Evolutionary conservation across 768 basidiomycete species (phyloP).

Genomic region (Xanthoconium stramineum): DNA sequence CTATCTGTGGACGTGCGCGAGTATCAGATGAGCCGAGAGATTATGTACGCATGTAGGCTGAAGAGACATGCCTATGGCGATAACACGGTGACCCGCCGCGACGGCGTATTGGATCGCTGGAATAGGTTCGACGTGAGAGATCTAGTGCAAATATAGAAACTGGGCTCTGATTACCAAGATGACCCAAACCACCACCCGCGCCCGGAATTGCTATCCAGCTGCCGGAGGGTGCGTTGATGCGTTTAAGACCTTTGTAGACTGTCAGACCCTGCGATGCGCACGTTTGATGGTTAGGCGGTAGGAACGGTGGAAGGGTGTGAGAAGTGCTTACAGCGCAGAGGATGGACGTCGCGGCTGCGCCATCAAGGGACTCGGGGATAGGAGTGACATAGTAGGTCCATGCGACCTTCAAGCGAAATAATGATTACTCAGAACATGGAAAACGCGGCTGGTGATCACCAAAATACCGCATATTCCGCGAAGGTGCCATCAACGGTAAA

Average conservation of each 20-base stretch:
- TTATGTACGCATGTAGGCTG: background rate
- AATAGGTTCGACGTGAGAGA: background rate
- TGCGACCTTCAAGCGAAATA: slow-evolving; percentile 22
- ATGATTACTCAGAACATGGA: background rate
- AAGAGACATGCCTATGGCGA: slow-evolving; percentile 37
- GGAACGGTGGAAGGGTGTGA: background rate
- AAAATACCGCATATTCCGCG: slow-evolving; percentile 35
- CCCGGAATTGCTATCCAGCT: slow-evolving; percentile 42
- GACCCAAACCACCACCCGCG: slow-evolving; percentile 42
- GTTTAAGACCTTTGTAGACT: slow-evolving; percentile 46
- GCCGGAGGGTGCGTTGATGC: slow-evolving; percentile 31
- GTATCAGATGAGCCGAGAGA: background rate
- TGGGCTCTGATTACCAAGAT: slow-evolving; percentile 28
- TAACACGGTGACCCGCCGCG: slow-evolving; percentile 40
- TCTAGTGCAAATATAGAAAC: background rate
- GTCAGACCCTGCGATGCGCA: slow-evolving; percentile 33
- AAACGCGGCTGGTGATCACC: background rate
- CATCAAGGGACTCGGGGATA: slow-evolving; percentile 40
- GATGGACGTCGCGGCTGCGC: slow-evolving; percentile 42
- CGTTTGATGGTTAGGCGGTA: background rate
- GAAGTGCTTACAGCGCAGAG: slow-evolving; percentile 37
- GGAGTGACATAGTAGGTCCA: slow-evolving; percentile 41
- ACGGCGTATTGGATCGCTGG: slow-evolving; percentile 46
- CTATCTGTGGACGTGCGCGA: slow-evolving; percentile 30
- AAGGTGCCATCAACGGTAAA: slow-evolving; percentile 46